phyloP scores from a whole-genome alignment of 345 rosid genomes.

The Trapa bicornis region DNA sequence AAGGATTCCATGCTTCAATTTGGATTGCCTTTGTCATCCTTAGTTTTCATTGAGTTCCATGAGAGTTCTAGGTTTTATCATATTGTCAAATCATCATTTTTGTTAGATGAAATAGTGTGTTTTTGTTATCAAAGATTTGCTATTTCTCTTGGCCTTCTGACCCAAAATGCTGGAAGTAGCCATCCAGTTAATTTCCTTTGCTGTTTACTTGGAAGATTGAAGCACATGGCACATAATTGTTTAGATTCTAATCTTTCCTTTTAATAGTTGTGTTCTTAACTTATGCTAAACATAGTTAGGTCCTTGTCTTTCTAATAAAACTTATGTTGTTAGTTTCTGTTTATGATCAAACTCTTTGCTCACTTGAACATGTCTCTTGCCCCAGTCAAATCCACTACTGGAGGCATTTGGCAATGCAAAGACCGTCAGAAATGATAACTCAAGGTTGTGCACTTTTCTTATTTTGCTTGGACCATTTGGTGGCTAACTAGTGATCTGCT shows the following conservation, averaged over 20 bases:
- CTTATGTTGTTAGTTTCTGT: neutral
- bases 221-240: neutral
- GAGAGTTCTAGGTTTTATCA: neutral
- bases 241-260: too few relatives aligned
- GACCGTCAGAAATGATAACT: conserved; percentile 93
- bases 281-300: too few relatives aligned
- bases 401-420: conserved; percentile 99
- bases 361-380: conserved; percentile 5
- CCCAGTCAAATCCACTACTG: conserved; percentile 96
- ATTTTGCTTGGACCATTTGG: neutral
- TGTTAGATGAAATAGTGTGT: neutral
- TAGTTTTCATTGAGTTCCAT: neutral
- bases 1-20: conserved; percentile 16
- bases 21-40: neutral
- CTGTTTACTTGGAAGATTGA: neutral
- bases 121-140: neutral
- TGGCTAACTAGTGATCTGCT: neutral
- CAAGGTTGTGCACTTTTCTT: conserved; percentile 41
- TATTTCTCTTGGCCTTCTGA: neutral
- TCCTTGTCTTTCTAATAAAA: too few relatives aligned
- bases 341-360: conserved; percentile 6
- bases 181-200: neutral
- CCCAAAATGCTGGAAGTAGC: neutral
- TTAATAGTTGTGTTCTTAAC: neutral
- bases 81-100: neutral